phyloP scores from a whole-genome alignment of 2,329 filamentous ascomycete genomes.

The Diaporthe sp. region DNA sequence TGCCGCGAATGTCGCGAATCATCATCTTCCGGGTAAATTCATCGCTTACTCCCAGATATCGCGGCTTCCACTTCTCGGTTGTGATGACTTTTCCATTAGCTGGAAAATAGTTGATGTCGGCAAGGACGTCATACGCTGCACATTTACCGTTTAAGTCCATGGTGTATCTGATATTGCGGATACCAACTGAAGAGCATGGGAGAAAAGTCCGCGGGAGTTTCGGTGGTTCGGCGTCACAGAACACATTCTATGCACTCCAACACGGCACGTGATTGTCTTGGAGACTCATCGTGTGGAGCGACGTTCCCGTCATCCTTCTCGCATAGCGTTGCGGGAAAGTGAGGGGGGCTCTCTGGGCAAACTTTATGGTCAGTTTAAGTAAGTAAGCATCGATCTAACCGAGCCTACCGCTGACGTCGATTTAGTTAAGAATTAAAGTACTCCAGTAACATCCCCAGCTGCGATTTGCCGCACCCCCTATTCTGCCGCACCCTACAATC shows the following conservation, averaged over 20 bases:
- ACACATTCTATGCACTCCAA: not conserved
- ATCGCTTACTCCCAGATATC: constrained; percentile 6
- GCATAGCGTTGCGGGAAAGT: not conserved
- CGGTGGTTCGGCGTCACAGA: constrained; percentile 11
- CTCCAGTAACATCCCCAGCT: too few relatives aligned
- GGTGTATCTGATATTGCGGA: not conserved
- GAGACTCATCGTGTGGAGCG: not conserved
- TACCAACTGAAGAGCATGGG: not conserved
- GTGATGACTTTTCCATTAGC: constrained; percentile 8
- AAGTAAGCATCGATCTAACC: not conserved
- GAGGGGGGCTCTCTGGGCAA: constrained; percentile 1
- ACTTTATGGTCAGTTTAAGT: not conserved
- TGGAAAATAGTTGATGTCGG: constrained; percentile 35
- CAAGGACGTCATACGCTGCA: constrained; percentile 12
- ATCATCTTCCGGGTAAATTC: constrained; percentile 23
- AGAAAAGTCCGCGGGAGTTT: not conserved
- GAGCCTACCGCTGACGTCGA: not conserved
- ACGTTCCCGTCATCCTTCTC: not conserved
- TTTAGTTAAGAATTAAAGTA: not conserved
- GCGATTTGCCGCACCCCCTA: too few relatives aligned
- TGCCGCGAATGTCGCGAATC: constrained; percentile 26
- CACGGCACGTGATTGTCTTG: constrained; percentile 13
- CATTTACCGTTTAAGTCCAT: not conserved
- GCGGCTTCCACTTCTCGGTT: constrained; percentile 22
- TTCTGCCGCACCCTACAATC: too few relatives aligned